Base-by-base conservation (phyloP, 2,329 filamentous ascomycete genomes). In the Arachnomyces sp. region DNA sequence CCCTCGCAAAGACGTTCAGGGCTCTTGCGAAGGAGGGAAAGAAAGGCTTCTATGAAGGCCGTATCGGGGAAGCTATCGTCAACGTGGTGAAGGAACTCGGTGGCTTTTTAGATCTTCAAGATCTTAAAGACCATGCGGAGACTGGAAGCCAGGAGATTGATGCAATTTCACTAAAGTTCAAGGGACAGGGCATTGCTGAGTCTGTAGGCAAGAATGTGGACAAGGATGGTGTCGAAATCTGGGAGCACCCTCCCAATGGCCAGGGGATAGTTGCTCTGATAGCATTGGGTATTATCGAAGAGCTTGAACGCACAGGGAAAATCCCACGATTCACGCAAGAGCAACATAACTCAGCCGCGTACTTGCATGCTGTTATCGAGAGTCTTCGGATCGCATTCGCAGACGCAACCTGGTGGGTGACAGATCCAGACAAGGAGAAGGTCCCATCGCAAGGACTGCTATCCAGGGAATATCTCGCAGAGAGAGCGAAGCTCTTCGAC, bases 201-300 rank as follows among this genome's bases (percentile, higher is more conserved):
- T 64, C 59, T 0, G 20, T 5, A 25, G 20, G 20, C 20, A 70
- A 73, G 30, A 59, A 58, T 7, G 47, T 63, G 30, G 65, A 65
- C 38, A 65, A 68, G 7, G 60, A 70, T 29, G 68, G 62, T 7
- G 74, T 95, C 31, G 81, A 94, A 56, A 69, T 98, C 1, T 96
- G 90, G 90, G 92, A 98, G 57, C 90, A 96, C 58, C 89, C 90
- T 28, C 92, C 92, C 7, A 96, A 96, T 54, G 89, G 92, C 0
- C 92, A 96, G 64, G 92, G 92, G 2, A 89, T 96, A 48, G 85
- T 96, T 2, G 92, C 92, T 0, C 69, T 96, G 25, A 94, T 96
- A 82, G 85, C 92, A 0, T 71, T 98, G 1, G 92, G 92, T 1
- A 94, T 96, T 49, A 70, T 98, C 36, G 81, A 95, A 59, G 80